These are phyloP conservation scores for Aureobasidium sp. DNA, from an alignment of 2,329 filamentous ascomycete species.

Conservation along the genomic window DNA sequence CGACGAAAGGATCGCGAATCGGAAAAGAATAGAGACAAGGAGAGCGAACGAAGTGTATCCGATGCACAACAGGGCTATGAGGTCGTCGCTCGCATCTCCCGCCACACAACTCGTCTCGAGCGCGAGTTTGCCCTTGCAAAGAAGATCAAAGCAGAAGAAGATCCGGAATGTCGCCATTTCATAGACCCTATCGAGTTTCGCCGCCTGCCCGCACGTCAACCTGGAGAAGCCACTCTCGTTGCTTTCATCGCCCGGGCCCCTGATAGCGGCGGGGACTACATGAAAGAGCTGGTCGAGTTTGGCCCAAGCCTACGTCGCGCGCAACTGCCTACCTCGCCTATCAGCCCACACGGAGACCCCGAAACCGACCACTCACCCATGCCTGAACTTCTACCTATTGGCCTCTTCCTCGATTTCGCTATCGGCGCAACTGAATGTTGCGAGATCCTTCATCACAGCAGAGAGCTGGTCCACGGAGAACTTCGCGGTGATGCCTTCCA, in stretches of 20 bases:
- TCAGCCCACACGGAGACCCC: background rate
- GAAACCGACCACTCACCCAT: background rate
- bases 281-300: conserved; percentile 64
- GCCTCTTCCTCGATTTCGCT: conserved; percentile 80
- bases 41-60: background rate
- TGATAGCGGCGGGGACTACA: conserved; percentile 56
- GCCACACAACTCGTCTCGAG: conserved; percentile 74
- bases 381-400: conserved; percentile 42
- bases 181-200: conserved; percentile 73
- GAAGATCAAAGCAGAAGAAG: conserved; percentile 31
- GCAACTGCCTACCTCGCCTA: conserved; percentile 13
- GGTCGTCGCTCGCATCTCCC: conserved; percentile 75
- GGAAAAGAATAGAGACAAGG: background rate
- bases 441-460: conserved; percentile 83
- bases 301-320: conserved; percentile 51
- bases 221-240: conserved; percentile 62
- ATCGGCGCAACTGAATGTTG: conserved; percentile 79
- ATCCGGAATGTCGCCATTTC: conserved; percentile 61
- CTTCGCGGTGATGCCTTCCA: conserved; percentile 87
- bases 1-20: background rate
- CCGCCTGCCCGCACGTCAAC: conserved; percentile 57
- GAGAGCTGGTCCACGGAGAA: conserved; percentile 82
- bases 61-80: conserved; percentile 25
- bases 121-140: conserved; percentile 76
- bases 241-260: conserved; percentile 76